These are phyloP conservation scores for Camelina neglecta DNA, from an alignment of 345 rosid species.

Conservation along the genomic window DNA sequence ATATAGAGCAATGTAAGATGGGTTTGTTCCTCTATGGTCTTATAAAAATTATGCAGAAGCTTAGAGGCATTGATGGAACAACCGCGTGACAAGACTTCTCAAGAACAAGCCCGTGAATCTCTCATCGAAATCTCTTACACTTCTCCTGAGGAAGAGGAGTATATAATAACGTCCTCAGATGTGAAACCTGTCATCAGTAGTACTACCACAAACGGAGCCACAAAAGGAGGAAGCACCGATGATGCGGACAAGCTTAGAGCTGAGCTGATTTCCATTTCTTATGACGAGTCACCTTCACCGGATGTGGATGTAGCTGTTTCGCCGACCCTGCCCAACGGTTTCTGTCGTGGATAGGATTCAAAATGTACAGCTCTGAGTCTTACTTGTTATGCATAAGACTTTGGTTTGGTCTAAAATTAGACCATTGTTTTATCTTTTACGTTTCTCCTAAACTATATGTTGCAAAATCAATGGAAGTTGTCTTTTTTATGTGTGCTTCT, in stretches of 20 bases:
- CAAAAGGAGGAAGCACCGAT: neutral
- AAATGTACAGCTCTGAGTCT: constrained; percentile 37
- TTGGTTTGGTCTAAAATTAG: constrained; percentile 36
- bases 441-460: constrained; percentile 33
- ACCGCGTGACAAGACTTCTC: constrained; percentile 39
- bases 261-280: constrained; percentile 41
- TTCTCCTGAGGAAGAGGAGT: constrained; percentile 35
- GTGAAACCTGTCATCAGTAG: neutral
- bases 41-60: constrained; percentile 36
- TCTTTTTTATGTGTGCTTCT: constrained; percentile 6
- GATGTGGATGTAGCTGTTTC: constrained; percentile 28
- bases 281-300: constrained; percentile 40
- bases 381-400: constrained; percentile 31
- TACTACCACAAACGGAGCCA: constrained; percentile 16
- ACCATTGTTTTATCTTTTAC: constrained; percentile 32
- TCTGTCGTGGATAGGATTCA: constrained; percentile 32
- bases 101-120: constrained; percentile 45
- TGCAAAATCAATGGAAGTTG: constrained; percentile 28
- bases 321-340: constrained; percentile 30
- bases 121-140: constrained; percentile 45
- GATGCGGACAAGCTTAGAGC: constrained; percentile 40
- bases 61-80: constrained; percentile 43
- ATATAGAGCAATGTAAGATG: constrained; percentile 19
- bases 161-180: constrained; percentile 15
- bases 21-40: constrained; percentile 15